These are phyloP conservation scores for Candida nonsorbophila DNA, from an alignment of 805 yeast genomes.

Conservation along the genomic window DNA sequence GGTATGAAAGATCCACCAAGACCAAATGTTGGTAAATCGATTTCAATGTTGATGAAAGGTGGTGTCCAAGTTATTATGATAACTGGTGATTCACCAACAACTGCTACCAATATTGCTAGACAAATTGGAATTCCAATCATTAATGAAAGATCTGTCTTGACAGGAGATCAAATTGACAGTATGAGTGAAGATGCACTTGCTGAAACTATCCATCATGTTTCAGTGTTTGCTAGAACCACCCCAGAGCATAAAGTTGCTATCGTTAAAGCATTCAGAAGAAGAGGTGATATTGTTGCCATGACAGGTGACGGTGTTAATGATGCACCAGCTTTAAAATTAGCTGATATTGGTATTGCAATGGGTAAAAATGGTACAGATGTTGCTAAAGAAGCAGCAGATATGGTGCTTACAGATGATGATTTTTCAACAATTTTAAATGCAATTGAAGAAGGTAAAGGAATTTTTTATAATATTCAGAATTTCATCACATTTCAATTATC, in stretches of 20 bases:
- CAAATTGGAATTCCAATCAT: slow-evolving; percentile 85
- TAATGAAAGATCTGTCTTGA: slow-evolving; percentile 64
- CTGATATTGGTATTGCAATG: slow-evolving; percentile 95
- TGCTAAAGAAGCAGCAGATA: slow-evolving; percentile 97
- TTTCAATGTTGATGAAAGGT: slow-evolving; percentile 74
- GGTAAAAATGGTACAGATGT: slow-evolving; percentile 95
- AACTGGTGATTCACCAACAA: slow-evolving; percentile 88
- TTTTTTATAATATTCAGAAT: slow-evolving; percentile 90
- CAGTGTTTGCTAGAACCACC: slow-evolving; percentile 90
- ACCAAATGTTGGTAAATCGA: slow-evolving; percentile 71
- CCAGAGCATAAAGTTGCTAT: slow-evolving; percentile 91
- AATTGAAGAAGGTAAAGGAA: slow-evolving; percentile 96
- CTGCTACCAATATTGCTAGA: slow-evolving; percentile 79
- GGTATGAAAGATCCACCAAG: slow-evolving; percentile 99
- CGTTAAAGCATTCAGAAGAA: slow-evolving; percentile 80
- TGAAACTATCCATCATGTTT: slow-evolving; percentile 71
- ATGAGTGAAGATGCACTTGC: slow-evolving; percentile 71
- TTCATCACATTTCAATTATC: slow-evolving; percentile 94
- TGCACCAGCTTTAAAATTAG: slow-evolving; percentile 95
- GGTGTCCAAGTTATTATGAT: slow-evolving; percentile 98
- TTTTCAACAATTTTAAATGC: slow-evolving; percentile 91
- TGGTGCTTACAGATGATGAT: slow-evolving; percentile 96
- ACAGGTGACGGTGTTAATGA: slow-evolving; percentile 99
- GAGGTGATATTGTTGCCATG: slow-evolving; percentile 97
- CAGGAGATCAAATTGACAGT: slow-evolving; percentile 77